A percentile compares a stretch with the other conserved stretches of the same genome.
Evolutionary conservation across 2,329 filamentous ascomycete genomes (phyloP).

Genomic region (Microdochium nivale): DNA sequence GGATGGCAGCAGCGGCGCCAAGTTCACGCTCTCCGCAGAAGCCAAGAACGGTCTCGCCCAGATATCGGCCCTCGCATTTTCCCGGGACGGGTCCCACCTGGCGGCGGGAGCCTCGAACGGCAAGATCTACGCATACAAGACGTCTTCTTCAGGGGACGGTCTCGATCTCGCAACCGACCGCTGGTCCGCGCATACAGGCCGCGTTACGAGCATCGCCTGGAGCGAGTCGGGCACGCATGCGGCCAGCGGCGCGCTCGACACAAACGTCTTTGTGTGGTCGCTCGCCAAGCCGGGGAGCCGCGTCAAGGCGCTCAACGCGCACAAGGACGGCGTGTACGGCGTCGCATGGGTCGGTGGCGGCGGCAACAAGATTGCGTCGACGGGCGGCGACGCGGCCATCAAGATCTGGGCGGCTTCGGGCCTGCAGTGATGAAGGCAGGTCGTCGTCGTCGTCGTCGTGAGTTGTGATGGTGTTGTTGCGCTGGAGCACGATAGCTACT

Average conservation of each 20-base stretch:
- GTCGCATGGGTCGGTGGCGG: constrained; percentile 68
- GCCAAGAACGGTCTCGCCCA: constrained; percentile 61
- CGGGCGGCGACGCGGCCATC: constrained; percentile 79
- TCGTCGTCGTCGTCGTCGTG: too few relatives aligned
- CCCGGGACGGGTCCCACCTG: constrained; percentile 64
- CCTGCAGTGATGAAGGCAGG: constrained; percentile 29
- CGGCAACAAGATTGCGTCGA: constrained; percentile 69
- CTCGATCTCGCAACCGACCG: constrained; percentile 66
- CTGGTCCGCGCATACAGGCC: constrained; percentile 53
- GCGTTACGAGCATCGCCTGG: constrained; percentile 60
- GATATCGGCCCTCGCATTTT: constrained; percentile 79
- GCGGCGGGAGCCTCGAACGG: constrained; percentile 78
- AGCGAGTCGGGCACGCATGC: constrained; percentile 68
- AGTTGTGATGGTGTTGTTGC: too few relatives aligned
- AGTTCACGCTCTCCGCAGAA: constrained; percentile 43
- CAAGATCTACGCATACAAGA: constrained; percentile 77
- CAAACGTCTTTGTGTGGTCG: constrained; percentile 89
- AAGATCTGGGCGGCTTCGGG: constrained; percentile 75
- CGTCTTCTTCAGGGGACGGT: constrained; percentile 33
- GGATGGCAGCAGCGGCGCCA: constrained; percentile 31
- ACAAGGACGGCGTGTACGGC: constrained; percentile 91
- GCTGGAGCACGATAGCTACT: too few relatives aligned
- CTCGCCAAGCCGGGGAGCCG: constrained; percentile 73
- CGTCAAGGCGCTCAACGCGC: constrained; percentile 77
- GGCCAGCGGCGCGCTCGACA: constrained; percentile 80